phyloP scores from a whole-genome alignment of 371 early-diverging fungal genomes.

The Mortierella polycephala region DNA sequence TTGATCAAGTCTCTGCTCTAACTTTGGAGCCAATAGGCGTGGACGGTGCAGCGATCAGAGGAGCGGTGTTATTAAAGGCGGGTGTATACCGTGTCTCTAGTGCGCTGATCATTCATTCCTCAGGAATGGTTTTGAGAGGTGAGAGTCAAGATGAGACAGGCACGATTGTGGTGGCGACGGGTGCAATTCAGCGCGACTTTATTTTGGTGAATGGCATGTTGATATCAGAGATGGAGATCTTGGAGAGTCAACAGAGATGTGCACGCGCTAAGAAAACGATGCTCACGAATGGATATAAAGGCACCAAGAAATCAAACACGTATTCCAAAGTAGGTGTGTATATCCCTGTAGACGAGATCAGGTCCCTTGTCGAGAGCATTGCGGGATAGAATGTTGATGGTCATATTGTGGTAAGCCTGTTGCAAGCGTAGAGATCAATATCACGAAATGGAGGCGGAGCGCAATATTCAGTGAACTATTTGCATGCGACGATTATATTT shows the following conservation, averaged over 20 bases:
- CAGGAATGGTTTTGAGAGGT: slow-evolving; percentile 17
- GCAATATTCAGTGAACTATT: background rate
- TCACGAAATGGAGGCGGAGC: background rate
- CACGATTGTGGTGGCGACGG: slow-evolving; percentile 16
- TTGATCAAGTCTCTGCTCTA: slow-evolving; percentile 19
- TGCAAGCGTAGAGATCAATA: background rate
- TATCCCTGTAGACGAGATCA: too few species aligned
- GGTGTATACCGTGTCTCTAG: slow-evolving; percentile 29
- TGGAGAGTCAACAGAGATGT: slow-evolving; percentile 12
- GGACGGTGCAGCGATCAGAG: slow-evolving; percentile 12
- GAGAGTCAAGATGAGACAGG: slow-evolving; percentile 14
- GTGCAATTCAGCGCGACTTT: slow-evolving; percentile 18
- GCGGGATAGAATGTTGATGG: background rate
- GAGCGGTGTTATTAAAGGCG: slow-evolving; percentile 22
- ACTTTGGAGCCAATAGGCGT: slow-evolving; percentile 10
- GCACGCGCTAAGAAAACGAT: background rate
- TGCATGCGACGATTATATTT: background rate
- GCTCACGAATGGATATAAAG: too few species aligned
- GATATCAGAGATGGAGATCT: background rate
- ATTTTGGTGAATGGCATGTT: slow-evolving; percentile 11
- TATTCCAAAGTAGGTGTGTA: too few species aligned
- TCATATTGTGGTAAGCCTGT: background rate
- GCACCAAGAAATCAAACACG: too few species aligned
- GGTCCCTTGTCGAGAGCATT: background rate
- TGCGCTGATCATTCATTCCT: slow-evolving; percentile 10